Conservation (phyloP, 495 filamentous ascomycete species). For the Patellaria atrata region DNA sequence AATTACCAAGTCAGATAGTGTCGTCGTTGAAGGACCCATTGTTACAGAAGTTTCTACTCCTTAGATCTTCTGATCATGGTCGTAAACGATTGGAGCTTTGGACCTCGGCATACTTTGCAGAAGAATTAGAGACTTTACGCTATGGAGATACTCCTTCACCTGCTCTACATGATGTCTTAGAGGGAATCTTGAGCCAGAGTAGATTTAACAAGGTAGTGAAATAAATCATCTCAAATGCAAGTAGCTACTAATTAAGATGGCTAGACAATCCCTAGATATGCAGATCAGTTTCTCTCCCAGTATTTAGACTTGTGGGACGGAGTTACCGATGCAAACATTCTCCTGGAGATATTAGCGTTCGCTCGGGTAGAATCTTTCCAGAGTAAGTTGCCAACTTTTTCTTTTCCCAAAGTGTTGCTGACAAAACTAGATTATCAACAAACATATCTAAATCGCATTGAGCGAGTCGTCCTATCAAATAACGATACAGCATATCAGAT, state of each 20-base stretch:
- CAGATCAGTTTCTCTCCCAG: slow-evolving; percentile 45
- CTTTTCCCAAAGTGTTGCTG: too few relatives aligned
- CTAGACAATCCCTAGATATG: slow-evolving; percentile 31
- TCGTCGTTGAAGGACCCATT: slow-evolving; percentile 62
- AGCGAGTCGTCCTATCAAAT: too few relatives aligned
- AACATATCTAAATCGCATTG: too few relatives aligned
- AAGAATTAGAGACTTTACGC: slow-evolving; percentile 12
- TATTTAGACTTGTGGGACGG: slow-evolving; percentile 61
- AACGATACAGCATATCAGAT: too few relatives aligned
- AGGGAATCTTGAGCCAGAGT: slow-evolving; percentile 30
- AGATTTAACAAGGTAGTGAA: slow-evolving; percentile 36
- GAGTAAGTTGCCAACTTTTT: slow-evolving; percentile 33
- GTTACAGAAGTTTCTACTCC: slow-evolving; percentile 57
- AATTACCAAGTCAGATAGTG: slow-evolving; percentile 66
- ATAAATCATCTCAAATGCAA: slow-evolving; percentile 34
- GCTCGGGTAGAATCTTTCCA: slow-evolving; percentile 45
- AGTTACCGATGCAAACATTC: slow-evolving; percentile 36
- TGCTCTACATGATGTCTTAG: slow-evolving; percentile 12
- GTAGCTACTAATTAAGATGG: slow-evolving; percentile 40
- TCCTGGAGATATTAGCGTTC: slow-evolving; percentile 53
- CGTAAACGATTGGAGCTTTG: slow-evolving; percentile 18
- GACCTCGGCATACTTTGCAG: slow-evolving; percentile 20
- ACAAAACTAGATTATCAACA: too few relatives aligned
- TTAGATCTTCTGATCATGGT: slow-evolving; percentile 41
- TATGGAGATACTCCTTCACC: slow-evolving; percentile 2